Evolutionary conservation across 352 stramenopile species (phyloP), one percentile per base, ranked within the genome.

Genomic region (Phytophthora aleatoria): DNA sequence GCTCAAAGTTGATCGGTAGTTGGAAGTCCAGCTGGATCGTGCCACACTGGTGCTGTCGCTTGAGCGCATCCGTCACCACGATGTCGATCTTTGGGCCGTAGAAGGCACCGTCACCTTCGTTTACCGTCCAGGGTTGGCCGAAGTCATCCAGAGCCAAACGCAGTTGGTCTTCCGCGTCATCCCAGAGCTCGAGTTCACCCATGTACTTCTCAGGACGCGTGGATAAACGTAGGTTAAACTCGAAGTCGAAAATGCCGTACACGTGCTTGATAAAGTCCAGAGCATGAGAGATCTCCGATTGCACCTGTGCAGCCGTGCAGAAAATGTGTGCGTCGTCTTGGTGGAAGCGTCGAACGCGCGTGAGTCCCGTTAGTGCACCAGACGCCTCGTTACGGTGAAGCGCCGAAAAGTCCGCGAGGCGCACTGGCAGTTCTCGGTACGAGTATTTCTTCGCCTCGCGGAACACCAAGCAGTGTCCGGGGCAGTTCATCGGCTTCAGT

Each of bases 271-370:
- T 97, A 53, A 99, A 96, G 57, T 96, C 81, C 7, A 99, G 73
- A 31, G 97, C 97, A 52, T 84, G 72, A 7, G 96, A 87, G 66
- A 99, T 99, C 73, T 99, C 97, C 60, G 95, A 81, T 74, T 99
- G 83, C 5, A 99, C 84, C 72, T 99, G 96, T 58, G 97, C 92
- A 9, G 91, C 87, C 27, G 95, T 91, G 75, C 96, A 99, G 73
- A 99, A 99, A 59, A 99, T 98, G 73, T 99, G 97, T 20, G 96
- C 97, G 79, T 99, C 97, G 78, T 99, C 97, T 71, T 99, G 97
- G 24, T 98, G 98, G 80, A 99, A 99, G 27, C 96, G 96, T n/a
- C 97, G 83, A 44, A 99, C 97, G 26, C 97, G 84, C 57, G 98
- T 98, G 26, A 99, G 82, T 3, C 97, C 97, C 50, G 98, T 98